Base-by-base conservation (phyloP, 345 rosid genomes). In the Moricandia arvensis region DNA sequence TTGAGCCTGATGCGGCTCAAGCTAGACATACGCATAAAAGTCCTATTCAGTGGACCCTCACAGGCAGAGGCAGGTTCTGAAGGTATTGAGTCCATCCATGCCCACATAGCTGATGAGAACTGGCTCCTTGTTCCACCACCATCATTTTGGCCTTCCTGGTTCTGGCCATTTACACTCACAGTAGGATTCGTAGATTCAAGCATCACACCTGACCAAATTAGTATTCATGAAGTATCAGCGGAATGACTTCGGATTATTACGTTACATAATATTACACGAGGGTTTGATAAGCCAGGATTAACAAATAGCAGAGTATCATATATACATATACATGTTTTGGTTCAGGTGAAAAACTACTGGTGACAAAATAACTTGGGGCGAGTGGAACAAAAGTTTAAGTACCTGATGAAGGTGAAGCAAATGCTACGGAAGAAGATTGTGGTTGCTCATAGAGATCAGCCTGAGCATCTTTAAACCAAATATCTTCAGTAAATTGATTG, bases 61-160 rank as follows among this genome's bases (percentile, higher is more conserved):
- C 93, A 65, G 7, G 98, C 98, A 29, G 91, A 87, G n/a, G 98
- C 98, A 0, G 98, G 97, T 18, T 86, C 79, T 11, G 96, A 81
- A 8, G 97, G 98, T 77, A 94, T 90, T 2, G 98, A 89, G 51
- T 91, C 98, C 73, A 94, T 86, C 67, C 91, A 87, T 21, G 83
- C 41, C 97, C 96, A 94, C 71, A 94, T 8, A 37, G 90, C 80
- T 5, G 91, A 90, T 43, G 97, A 87, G 60, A 91, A 54, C 75
- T 79, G 72, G 73, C 89, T 82, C 9, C 11, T 37, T 37, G 79
- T 45, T 66, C 60, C 85, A 57, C 38, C 69, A 17, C 65, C 59
- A 12, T 51, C 60, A 38, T 38, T 73, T 51, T 73, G 49, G 38
- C 53, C 55, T 62, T 59, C 73, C 21, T 73, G 66, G 63, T 17